phyloP scores from a whole-genome alignment of 2,329 filamentous ascomycete genomes.

The Aspergillus novoparasiticus region DNA sequence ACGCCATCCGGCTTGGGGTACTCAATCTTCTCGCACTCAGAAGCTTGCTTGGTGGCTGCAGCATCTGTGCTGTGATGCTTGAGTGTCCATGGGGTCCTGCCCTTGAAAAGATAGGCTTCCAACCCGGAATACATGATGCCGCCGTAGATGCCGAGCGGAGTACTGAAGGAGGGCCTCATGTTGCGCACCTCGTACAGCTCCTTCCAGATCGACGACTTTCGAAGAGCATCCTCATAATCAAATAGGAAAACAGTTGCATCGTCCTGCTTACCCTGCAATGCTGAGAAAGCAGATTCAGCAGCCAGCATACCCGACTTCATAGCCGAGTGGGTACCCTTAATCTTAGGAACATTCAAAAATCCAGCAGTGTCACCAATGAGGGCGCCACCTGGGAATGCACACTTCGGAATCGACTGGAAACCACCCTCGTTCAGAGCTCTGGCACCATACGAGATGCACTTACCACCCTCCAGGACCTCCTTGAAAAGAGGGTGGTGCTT shows the following conservation, averaged over 20 bases:
- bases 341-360: conserved; percentile 96
- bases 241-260: conserved; percentile 83
- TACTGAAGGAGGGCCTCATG: conserved; percentile 94
- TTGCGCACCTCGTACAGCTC: conserved; percentile 95
- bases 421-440: conserved; percentile 91
- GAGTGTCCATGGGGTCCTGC: conserved; percentile 86
- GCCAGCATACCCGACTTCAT: conserved; percentile 98
- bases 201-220: conserved; percentile 86
- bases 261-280: conserved; percentile 58
- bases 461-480: conserved; percentile 86
- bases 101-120: conserved; percentile 84
- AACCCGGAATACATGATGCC: conserved; percentile 91
- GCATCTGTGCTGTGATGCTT: conserved; percentile 80
- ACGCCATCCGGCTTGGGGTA: conserved; percentile 96
- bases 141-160: conserved; percentile 81
- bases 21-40: conserved; percentile 82
- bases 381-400: conserved; percentile 92
- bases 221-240: conserved; percentile 87
- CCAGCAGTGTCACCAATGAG: conserved; percentile 95
- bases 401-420: conserved; percentile 96
- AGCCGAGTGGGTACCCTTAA: conserved; percentile 96
- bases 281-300: conserved; percentile 83
- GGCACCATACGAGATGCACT: conserved; percentile 95
- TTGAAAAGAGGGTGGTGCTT: conserved; percentile 95
- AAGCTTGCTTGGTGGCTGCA: conserved; percentile 76